Evolutionary conservation across 192 early-diverging fungal genomes (phyloP).

Genomic region (Funneliformis geosporum): DNA sequence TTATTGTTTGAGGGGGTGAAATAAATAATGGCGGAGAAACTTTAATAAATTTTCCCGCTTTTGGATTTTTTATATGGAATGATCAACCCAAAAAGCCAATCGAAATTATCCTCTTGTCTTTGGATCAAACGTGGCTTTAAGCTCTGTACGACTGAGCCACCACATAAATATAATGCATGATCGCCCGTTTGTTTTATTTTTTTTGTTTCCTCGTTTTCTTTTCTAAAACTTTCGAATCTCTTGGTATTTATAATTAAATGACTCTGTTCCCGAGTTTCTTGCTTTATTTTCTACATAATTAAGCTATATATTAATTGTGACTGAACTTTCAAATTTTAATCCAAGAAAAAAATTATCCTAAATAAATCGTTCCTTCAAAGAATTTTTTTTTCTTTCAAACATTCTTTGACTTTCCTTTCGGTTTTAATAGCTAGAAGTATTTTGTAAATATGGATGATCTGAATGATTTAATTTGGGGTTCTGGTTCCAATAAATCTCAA

Average conservation of each 20-base stretch:
- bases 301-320: too few relatives aligned
- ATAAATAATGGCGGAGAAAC: not conserved
- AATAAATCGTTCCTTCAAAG: not conserved
- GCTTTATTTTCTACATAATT: too few relatives aligned
- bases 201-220: not conserved
- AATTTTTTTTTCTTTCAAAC: not conserved
- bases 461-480: conserved; percentile 15
- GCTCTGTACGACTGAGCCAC: not conserved
- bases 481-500: not conserved
- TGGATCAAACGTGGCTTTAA: not conserved
- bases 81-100: not conserved
- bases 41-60: not conserved
- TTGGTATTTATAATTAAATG: too few relatives aligned
- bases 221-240: too few relatives aligned
- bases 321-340: too few relatives aligned
- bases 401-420: not conserved
- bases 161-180: not conserved
- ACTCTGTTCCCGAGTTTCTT: too few relatives aligned
- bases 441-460: conserved; percentile 18
- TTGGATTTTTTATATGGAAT: not conserved
- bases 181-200: too few relatives aligned
- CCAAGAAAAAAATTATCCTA: too few relatives aligned
- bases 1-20: too few relatives aligned
- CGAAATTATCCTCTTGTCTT: not conserved
- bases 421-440: not conserved